phyloP scores from a whole-genome alignment of 1,284 basidiomycete species.

The Boletus nobilissimus region DNA sequence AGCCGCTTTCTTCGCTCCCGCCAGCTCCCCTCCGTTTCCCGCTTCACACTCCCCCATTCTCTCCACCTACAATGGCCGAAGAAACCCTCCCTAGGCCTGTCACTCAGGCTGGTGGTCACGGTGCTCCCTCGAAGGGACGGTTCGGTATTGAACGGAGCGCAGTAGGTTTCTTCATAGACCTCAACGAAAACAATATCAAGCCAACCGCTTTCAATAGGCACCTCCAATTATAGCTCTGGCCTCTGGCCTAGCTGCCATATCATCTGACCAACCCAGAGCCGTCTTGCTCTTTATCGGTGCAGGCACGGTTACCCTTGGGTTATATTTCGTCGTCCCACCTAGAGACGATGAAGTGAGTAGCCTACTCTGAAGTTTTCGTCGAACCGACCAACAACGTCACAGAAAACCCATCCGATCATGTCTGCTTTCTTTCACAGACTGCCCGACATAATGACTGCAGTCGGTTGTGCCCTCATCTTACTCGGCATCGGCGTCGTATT shows the following conservation, averaged over 20 bases:
- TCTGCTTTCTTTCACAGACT: background rate
- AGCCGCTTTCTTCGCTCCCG: background rate
- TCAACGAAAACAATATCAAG: background rate
- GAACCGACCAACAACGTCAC: background rate
- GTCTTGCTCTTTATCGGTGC: background rate
- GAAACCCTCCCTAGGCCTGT: background rate
- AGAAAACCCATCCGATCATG: background rate
- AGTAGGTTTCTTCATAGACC: background rate
- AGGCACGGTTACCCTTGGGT: background rate
- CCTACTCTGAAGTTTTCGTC: background rate
- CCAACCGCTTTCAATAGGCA: background rate
- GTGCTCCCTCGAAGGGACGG: background rate
- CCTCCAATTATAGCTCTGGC: background rate
- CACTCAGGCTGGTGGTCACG: background rate
- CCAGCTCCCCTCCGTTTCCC: background rate
- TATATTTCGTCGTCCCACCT: constrained; percentile 1
- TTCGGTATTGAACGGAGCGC: background rate
- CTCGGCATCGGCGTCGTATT: background rate
- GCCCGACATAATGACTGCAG: background rate
- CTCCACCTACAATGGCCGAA: no score
- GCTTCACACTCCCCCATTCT: no score
- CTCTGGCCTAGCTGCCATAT: background rate
- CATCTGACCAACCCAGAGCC: background rate
- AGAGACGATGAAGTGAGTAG: background rate
- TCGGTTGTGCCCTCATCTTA: background rate